Percentiles rank a stretch among this genome's conserved stretches.
Conservation (phyloP, 768 basidiomycete species). For the Astraeus odoratus region DNA sequence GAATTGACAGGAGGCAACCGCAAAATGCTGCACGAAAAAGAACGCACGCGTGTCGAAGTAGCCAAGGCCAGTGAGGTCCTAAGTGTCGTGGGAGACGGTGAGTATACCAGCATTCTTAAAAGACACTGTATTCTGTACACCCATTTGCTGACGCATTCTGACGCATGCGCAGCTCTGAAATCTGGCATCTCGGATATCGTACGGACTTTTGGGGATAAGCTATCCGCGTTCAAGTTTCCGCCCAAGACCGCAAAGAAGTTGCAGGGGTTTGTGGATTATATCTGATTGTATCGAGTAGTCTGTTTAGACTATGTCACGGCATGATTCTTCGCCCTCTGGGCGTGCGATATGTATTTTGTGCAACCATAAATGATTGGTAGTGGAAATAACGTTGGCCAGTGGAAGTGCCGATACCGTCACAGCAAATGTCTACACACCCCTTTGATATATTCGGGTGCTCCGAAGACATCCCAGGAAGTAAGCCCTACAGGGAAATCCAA, state of each 20-base stretch:
- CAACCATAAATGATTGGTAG: no score
- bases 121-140: background rate
- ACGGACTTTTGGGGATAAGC: conserved; percentile 66
- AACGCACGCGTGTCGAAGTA: conserved; percentile 41
- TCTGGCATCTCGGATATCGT: conserved; percentile 60
- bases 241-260: conserved; percentile 59
- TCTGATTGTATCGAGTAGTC: no score
- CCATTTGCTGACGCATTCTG: background rate
- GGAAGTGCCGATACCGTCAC: no score
- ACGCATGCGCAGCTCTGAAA: conserved; percentile 44
- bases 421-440: no score
- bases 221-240: conserved; percentile 73
- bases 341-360: no score
- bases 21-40: conserved; percentile 31
- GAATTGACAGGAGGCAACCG: conserved; percentile 20
- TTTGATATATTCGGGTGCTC: no score
- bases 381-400: no score
- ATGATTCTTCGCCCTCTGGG: no score
- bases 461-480: no score
- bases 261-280: conserved; percentile 66
- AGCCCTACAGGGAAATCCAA: no score
- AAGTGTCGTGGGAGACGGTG: conserved; percentile 52
- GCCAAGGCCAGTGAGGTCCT: conserved; percentile 50
- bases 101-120: conserved; percentile 19
- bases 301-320: no score